Evolutionary conservation across 1,284 basidiomycete species (phyloP).

Genomic region (Cutaneotrichosporon sp.): DNA sequence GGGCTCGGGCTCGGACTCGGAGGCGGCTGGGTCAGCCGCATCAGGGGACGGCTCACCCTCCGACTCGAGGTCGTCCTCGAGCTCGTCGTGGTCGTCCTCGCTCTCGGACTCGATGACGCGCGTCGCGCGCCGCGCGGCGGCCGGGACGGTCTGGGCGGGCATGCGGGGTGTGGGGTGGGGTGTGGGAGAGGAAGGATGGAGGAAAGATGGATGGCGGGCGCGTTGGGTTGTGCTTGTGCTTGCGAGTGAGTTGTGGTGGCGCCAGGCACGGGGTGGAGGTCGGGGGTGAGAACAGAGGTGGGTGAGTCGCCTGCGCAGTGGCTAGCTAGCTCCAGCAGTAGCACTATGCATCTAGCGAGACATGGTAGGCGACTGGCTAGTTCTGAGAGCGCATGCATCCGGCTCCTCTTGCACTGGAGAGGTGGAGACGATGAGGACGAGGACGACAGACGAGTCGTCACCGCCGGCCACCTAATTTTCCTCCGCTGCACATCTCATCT

Average conservation of each 20-base stretch:
- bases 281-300: too few relatives aligned
- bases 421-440: neutral
- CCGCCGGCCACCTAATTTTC: constrained; percentile 6
- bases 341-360: too few relatives aligned
- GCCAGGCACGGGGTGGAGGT: neutral
- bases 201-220: neutral
- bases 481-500: neutral
- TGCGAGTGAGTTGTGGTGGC: too few relatives aligned
- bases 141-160: constrained; percentile 22
- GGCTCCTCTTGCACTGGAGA: too few relatives aligned
- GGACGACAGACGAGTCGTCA: neutral
- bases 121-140: constrained; percentile 28
- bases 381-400: too few relatives aligned
- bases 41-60: constrained; percentile 3
- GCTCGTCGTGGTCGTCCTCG: constrained; percentile 24
- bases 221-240: neutral
- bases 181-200: neutral
- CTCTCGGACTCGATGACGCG: constrained; percentile 28
- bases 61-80: constrained; percentile 19
- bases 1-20: constrained; percentile 26
- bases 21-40: constrained; percentile 10
- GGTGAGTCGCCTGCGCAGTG: too few relatives aligned
- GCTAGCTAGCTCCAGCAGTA: too few relatives aligned
- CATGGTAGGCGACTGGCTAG: too few relatives aligned
- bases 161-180: constrained; percentile 13